These are phyloP conservation scores for Amanita thiersii DNA, from an alignment of 768 basidiomycete genomes.

Conservation along the genomic window DNA sequence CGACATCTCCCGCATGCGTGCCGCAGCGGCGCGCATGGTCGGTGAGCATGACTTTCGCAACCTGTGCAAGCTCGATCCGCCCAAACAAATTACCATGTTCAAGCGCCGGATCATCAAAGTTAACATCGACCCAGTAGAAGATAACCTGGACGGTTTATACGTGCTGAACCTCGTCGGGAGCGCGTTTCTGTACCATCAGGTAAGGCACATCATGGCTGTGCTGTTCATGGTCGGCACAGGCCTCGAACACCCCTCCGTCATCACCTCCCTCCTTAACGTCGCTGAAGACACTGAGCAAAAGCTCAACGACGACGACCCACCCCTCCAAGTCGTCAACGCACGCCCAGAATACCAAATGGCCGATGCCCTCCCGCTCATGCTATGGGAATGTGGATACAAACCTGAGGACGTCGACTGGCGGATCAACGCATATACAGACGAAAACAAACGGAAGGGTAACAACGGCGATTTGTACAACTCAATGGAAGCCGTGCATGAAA, in stretches of 20 bases:
- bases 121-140: conserved; percentile 42
- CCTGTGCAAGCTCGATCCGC: conserved; percentile 86
- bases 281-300: conserved; percentile 32
- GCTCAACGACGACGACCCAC: conserved; percentile 14
- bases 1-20: conserved; percentile 67
- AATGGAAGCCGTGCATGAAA: conserved; percentile 43
- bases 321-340: conserved; percentile 41
- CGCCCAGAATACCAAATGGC: conserved; percentile 96
- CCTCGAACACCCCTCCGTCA: conserved; percentile 63
- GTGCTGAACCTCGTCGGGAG: conserved; percentile 82
- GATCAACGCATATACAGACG: conserved; percentile 33
- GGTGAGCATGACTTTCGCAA: conserved; percentile 96
- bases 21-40: conserved; percentile 60
- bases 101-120: conserved; percentile 60
- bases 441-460: conserved; percentile 17
- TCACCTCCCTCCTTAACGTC: conserved; percentile 70
- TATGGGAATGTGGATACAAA: conserved; percentile 83
- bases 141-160: conserved; percentile 30
- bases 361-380: conserved; percentile 80
- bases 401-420: conserved; percentile 68
- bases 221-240: conserved; percentile 83
- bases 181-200: conserved; percentile 94
- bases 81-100: conserved; percentile 85
- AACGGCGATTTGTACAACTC: conserved; percentile 39
- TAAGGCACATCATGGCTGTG: conserved; percentile 88